A percentile compares a stretch with the other conserved stretches of the same genome.
These are phyloP conservation scores for Colletotrichum noveboracense DNA, from an alignment of 2,329 filamentous ascomycete genomes.

Conservation along the genomic window DNA sequence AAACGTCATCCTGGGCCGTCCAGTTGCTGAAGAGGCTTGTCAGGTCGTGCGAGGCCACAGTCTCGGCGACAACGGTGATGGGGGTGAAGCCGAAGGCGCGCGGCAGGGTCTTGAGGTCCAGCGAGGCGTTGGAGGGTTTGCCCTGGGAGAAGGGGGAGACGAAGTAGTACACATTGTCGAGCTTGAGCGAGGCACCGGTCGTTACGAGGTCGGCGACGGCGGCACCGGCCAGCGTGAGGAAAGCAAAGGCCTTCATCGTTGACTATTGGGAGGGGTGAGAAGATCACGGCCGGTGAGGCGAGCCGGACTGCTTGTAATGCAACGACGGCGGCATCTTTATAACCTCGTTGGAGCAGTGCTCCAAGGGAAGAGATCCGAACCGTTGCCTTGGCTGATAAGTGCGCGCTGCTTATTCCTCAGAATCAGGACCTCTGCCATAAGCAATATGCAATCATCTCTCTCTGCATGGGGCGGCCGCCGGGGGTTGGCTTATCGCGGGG, in stretches of 20 bases:
- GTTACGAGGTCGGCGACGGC: conserved; percentile 28
- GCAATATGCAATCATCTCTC: neutral
- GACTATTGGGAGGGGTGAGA: neutral
- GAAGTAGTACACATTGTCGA: conserved; percentile 36
- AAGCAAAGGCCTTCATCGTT: conserved; percentile 12
- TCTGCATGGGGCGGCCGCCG: neutral
- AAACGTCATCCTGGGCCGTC: conserved; percentile 32
- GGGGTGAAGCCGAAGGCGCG: conserved; percentile 36
- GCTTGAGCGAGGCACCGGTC: conserved; percentile 34
- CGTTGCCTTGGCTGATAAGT: neutral
- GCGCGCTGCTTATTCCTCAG: neutral
- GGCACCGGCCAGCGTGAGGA: conserved; percentile 17
- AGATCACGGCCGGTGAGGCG: neutral
- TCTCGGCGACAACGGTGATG: conserved; percentile 35
- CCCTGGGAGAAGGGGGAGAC: conserved; percentile 37
- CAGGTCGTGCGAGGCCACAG: conserved; percentile 25
- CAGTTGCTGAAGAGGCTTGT: conserved; percentile 33
- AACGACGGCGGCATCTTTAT: neutral
- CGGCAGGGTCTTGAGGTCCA: conserved; percentile 24
- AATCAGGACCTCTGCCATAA: conserved; percentile 1
- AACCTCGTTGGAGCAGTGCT: neutral
- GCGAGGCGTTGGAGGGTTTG: conserved; percentile 23
- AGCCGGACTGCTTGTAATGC: neutral
- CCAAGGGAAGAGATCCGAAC: neutral
- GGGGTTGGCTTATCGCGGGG: neutral